A percentile compares a stretch with the other conserved stretches of the same genome.
These are phyloP conservation scores for Penicillium aurantiogriseum DNA, from an alignment of 2,329 filamentous ascomycete genomes.

Conservation along the genomic window DNA sequence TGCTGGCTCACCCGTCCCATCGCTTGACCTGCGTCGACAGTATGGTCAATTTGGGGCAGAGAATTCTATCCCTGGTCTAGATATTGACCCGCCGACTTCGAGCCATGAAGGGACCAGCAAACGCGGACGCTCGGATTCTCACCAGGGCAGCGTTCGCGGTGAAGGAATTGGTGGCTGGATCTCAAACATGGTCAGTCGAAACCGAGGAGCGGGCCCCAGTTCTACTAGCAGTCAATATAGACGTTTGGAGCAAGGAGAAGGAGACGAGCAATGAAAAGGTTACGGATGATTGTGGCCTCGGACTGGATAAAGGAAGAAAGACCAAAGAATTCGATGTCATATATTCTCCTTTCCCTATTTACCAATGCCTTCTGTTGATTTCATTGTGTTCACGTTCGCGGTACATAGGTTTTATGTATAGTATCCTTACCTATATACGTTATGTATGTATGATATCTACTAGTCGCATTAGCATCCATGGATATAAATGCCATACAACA, in stretches of 20 bases:
- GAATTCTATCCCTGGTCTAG: constrained; percentile 72
- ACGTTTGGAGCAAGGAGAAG: constrained; percentile 48
- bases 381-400: not conserved
- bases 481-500: not conserved
- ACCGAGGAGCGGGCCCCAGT: constrained; percentile 42
- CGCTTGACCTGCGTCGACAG: constrained; percentile 64
- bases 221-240: constrained; percentile 45
- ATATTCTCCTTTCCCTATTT: not conserved
- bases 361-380: not conserved
- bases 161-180: constrained; percentile 70
- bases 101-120: constrained; percentile 51
- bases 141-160: constrained; percentile 34
- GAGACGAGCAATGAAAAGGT: constrained; percentile 17
- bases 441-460: not conserved
- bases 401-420: not conserved
- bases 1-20: constrained; percentile 74
- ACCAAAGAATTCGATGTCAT: not conserved
- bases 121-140: constrained; percentile 36
- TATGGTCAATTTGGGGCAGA: constrained; percentile 55
- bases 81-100: constrained; percentile 74
- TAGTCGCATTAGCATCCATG: not conserved
- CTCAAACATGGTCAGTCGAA: constrained; percentile 61
- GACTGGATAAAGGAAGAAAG: not conserved
- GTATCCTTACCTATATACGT: not conserved
- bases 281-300: not conserved